Evolutionary conservation across 306 rosid species (phyloP), one percentile per base, ranked within the genome.

Genomic region (Vicia faba): DNA sequence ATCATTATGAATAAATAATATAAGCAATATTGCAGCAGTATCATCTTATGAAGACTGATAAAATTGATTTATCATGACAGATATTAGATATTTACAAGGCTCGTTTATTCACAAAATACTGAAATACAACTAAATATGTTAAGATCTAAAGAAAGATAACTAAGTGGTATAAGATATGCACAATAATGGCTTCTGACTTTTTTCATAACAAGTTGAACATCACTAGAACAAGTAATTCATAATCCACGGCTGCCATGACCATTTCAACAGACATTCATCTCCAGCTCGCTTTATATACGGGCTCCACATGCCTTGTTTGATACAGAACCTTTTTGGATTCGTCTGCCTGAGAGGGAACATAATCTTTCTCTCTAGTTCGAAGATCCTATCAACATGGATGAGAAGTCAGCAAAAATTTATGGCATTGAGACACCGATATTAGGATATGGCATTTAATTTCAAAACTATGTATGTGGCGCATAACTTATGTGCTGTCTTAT

Each of bases 81-180:
- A 75, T 86, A 69, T 53, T 85, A 71, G 57, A 61, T 85, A 82
- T 84, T 82, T 84, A 88, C 95, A 83, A 61, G 71, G 61, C 68
- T 65, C 49, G 20, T 69, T 62, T 67, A 67, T 67, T 57, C 20
- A 54, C 68, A 81, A 43, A 41, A 69, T 13, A 54, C 63, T 19
- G 61, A 66, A 51, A 71, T 76, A 39, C 45, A 73, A 31, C 72
- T 79, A 58, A 53, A 66, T 51, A 48, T 35, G 65, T 19, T 28
- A 59, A 49, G 18, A 40, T 56, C 64, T 33, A 78, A 53, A 28
- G 40, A 7, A 7, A 63, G 3, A 56, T 49, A 49, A 49, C 25
- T 16, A 18, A 48, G 38, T 51, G 11, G 12, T 35, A 67, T 41
- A 71, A 51, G 28, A 70, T 80, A 87, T 83, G 72, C 78, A 85